Evolutionary conservation across 768 basidiomycete genomes (phyloP), one percentile per base, ranked within the genome.

Genomic region (Suillus brevipes): DNA sequence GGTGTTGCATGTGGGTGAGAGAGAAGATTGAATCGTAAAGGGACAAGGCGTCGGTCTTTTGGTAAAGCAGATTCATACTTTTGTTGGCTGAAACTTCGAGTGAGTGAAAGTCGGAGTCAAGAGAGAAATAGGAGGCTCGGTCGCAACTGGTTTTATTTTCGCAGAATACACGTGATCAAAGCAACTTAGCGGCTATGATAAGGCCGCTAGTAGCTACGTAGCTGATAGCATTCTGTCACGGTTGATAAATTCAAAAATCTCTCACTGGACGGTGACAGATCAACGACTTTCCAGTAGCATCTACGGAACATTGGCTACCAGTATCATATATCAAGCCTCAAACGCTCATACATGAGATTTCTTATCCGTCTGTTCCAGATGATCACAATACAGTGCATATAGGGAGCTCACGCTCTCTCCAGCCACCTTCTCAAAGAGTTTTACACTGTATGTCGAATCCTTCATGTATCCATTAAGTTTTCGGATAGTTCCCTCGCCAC

Each of bases 381-480:
- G 68, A 37, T 72, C 76, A 59, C 83, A 79, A 73, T 92, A 92
- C 18, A 78, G 64, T 56, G 71, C 71, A 89, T 90, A 92, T 34
- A 92, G 78, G 65, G 83, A 79, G 36, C 78, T 76, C 36, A 91
- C 81, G 37, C 80, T 74, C 18, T 78, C 72, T 2, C 89, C 88
- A 0, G 86, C 84, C 8, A 87, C 70, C 34, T 81, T 73, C 67
- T 80, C 80, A 71, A 89, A 90, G 4, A 89, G 75, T 13, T 68
- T 68, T 40, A 82, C 82, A 50, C 85, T 78, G 63, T 89, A 89
- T 47, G 78, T 77, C 18, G 68, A 73, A 56, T 82, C 80, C 58
- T 80, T 81, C 80, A 92, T 77, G 38, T 74, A 71, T 34, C 71
- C 79, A 66, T 92, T 93, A 42, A 94, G 79, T 70, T 82, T 81